Evolutionary conservation across 805 yeast genomes (phyloP), one percentile per base, ranked within the genome.

Genomic region (Cyberlindnera xylosilytica): DNA sequence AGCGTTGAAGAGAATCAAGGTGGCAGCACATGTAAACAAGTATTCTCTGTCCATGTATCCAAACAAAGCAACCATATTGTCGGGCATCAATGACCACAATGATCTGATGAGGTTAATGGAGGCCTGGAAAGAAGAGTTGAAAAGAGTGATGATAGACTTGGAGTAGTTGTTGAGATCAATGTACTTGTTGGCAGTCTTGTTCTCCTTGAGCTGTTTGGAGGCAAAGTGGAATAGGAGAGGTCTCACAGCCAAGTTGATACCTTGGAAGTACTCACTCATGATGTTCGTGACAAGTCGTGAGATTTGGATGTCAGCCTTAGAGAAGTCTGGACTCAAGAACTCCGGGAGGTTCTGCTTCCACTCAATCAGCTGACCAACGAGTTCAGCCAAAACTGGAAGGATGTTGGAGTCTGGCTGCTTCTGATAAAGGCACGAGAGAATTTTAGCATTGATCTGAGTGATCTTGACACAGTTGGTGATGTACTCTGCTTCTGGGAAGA

Each of bases 1-100:
- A 1, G 88, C 81, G 58, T 82, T 85, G 60, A 83, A 84, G 32
- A 85, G 66, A 13, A 84, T 77, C 36, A 84, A 63, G 0, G 93
- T 84, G 5, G 86, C 83, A 4, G 90, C 79, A 0, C 90, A 78
- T 0, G 89, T 84, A 60, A 83, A 85, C 19, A 85, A 65, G 56
- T 85, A 85, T 55, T 85, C 95, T 53, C 95, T 70, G 57, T 85
- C 95, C 91, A 85, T 84, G 69, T 87, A 85, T 2, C 95, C 93
- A 64, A 85, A 85, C 34, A 84, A 62, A 1, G 95, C 91, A n/a
- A 85, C 81, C 88, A 83, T 82, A 50, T 83, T 83, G 43, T 81
- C 85, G 0, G 85, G 87, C 57, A 81, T 68, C 36, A 85, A 65
- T 0, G 83, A 80, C 91, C 91, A 84, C 3, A 85, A 65, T 1